These are phyloP conservation scores for Sarocladium strictum DNA, from an alignment of 2,329 filamentous ascomycete genomes.

Conservation along the genomic window DNA sequence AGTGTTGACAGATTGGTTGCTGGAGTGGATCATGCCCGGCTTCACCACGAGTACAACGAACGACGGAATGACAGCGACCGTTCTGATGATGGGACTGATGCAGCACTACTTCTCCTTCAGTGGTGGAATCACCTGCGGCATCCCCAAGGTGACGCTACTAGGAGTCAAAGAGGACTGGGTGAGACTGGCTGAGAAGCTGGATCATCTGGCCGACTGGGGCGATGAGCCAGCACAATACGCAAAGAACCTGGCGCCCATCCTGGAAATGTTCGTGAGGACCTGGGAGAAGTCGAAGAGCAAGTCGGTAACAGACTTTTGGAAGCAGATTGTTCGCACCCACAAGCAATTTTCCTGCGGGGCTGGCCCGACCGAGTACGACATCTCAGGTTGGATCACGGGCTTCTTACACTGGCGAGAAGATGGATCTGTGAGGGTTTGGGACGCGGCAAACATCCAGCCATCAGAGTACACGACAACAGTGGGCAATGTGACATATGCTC, in stretches of 20 bases:
- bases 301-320: slow-evolving; percentile 36
- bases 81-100: slow-evolving; percentile 39
- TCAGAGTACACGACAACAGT: slow-evolving; percentile 15
- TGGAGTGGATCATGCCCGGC: slow-evolving; percentile 34
- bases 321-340: slow-evolving; percentile 30
- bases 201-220: slow-evolving; percentile 37
- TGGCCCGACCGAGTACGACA: slow-evolving; percentile 25
- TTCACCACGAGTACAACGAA: slow-evolving; percentile 34
- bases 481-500: slow-evolving; percentile 24
- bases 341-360: slow-evolving; percentile 23
- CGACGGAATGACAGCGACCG: slow-evolving; percentile 33
- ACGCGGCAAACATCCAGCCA: slow-evolving; percentile 11
- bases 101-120: slow-evolving; percentile 33
- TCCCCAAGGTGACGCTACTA: slow-evolving; percentile 35
- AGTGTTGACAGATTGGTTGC: slow-evolving; percentile 33
- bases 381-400: slow-evolving; percentile 43
- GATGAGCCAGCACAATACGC: slow-evolving; percentile 33
- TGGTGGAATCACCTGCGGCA: slow-evolving; percentile 32
- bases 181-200: slow-evolving; percentile 32
- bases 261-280: slow-evolving; percentile 35
- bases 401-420: slow-evolving; percentile 38
- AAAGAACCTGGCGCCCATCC: slow-evolving; percentile 34
- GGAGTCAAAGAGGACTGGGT: slow-evolving; percentile 34
- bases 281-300: slow-evolving; percentile 33
- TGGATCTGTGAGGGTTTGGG: slow-evolving; percentile 21